A percentile compares a stretch with the other conserved stretches of the same genome.
Evolutionary conservation across 2,329 filamentous ascomycete species (phyloP).

Genomic region (Colletotrichum lini): DNA sequence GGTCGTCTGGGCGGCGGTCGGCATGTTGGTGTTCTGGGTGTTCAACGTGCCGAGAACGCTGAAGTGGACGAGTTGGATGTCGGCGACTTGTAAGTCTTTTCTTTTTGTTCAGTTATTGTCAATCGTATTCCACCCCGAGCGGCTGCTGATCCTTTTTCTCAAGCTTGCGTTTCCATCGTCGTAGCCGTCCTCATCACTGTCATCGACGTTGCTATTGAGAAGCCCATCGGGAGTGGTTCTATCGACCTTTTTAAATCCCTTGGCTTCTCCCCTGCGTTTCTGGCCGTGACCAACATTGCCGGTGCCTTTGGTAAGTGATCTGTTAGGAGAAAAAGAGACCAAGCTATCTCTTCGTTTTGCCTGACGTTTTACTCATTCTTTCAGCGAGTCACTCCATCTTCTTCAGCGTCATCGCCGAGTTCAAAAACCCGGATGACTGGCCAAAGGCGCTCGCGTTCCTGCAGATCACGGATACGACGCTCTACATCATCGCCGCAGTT

Average conservation of each 20-base stretch:
- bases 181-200: conserved; percentile 76
- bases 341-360: background rate
- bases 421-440: conserved; percentile 73
- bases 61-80: conserved; percentile 73
- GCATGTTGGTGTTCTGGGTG: conserved; percentile 70
- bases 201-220: conserved; percentile 70
- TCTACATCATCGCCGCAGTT: conserved; percentile 76
- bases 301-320: conserved; percentile 69
- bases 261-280: conserved; percentile 66
- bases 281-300: conserved; percentile 74
- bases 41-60: conserved; percentile 74
- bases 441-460: conserved; percentile 63
- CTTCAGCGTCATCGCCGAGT: conserved; percentile 76
- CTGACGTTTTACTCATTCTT: background rate
- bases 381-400: conserved; percentile 73
- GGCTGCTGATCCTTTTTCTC: background rate
- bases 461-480: conserved; percentile 70
- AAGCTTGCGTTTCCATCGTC: conserved; percentile 72
- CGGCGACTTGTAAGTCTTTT: conserved; percentile 63
- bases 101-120: too few species aligned
- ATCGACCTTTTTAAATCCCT: conserved; percentile 55
- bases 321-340: background rate
- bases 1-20: conserved; percentile 74
- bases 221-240: conserved; percentile 53
- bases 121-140: background rate